Base-by-base conservation (phyloP, 352 stramenopile species). In the Halophytophthora batemanensis region DNA sequence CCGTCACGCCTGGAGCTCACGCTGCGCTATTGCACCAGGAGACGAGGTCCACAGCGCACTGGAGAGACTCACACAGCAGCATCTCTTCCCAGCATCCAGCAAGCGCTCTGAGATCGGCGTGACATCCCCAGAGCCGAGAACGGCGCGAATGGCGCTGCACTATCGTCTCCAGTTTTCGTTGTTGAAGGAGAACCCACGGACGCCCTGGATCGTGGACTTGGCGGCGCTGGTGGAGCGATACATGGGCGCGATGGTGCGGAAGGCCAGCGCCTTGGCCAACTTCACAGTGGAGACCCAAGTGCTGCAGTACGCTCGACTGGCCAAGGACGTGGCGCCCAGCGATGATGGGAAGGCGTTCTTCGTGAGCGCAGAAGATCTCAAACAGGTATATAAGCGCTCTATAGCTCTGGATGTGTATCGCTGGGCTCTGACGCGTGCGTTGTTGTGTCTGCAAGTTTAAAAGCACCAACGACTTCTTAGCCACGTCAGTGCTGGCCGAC, bases 141-240 rank as follows among this genome's bases (percentile, higher is more conserved):
- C 43, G 18, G 77, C 81, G 11, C 59, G 81, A 3, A 62, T 62
- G 23, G 69, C 82, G 3, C 61, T 83, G 11, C 66, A 74, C 33
- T 93, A 90, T 47, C 79, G 79, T 36, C 53, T 89, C 21, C 69
- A 84, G 44, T 88, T 90, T 47, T 71, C 76, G 6, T 48, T 93
- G 25, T 53, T 93, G 3, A 87, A 88, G 22, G 79, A 88, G 41
- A 58, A 68, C 14, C 68, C 66, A 13, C 42, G 58, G 21, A 56
- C 60, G 1, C 8, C 33, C 13, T 89, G 77, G 80, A 64, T 51
- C 1, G 84, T 81, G 67, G 50, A 75, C 41, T 65, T 84, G 6
- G 41, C 57, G 18, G 52, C 49, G 11, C 38, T 87, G 2, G 66
- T 77, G 36, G 61, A 65, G 17, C 47, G 43, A 38, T 86, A 80